phyloP scores from a whole-genome alignment of 1,284 basidiomycete genomes.

The Ustilago nuda region DNA sequence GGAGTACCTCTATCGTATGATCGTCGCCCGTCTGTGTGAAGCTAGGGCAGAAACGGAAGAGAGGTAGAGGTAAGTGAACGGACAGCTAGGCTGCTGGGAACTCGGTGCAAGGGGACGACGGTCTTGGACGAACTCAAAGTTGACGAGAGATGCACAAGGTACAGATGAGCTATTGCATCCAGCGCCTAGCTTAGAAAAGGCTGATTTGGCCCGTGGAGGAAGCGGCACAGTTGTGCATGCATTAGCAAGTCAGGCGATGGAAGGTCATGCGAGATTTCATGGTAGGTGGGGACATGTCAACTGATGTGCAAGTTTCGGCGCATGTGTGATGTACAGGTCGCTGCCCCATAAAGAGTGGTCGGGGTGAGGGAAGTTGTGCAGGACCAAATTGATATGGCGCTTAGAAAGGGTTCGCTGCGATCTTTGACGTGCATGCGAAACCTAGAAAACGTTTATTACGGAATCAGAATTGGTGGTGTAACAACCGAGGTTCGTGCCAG shows the following conservation, averaged over 20 bases:
- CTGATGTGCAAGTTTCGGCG: background rate
- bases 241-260: background rate
- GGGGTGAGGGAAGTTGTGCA: background rate
- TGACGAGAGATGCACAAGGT: background rate
- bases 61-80: background rate
- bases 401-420: slow-evolving; percentile 16
- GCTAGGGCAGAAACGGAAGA: background rate
- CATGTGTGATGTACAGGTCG: too few relatives aligned
- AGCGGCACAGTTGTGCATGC: background rate
- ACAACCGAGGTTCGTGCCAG: background rate
- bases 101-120: background rate
- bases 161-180: slow-evolving; percentile 37
- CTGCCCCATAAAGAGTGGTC: background rate
- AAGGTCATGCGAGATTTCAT: slow-evolving; percentile 1
- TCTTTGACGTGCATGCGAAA: slow-evolving; percentile 25
- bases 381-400: slow-evolving; percentile 28
- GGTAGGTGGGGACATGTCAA: slow-evolving; percentile 2
- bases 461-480: background rate
- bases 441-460: background rate
- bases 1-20: background rate
- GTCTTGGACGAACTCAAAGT: background rate
- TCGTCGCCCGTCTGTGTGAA: background rate
- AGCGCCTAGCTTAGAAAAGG: slow-evolving; percentile 11
- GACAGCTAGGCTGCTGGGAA: background rate
- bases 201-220: background rate